Percentiles rank a stretch among this genome's conserved stretches.
Evolutionary conservation across 495 filamentous ascomycete species (phyloP).

Genomic region (Aspergillus steynii): DNA sequence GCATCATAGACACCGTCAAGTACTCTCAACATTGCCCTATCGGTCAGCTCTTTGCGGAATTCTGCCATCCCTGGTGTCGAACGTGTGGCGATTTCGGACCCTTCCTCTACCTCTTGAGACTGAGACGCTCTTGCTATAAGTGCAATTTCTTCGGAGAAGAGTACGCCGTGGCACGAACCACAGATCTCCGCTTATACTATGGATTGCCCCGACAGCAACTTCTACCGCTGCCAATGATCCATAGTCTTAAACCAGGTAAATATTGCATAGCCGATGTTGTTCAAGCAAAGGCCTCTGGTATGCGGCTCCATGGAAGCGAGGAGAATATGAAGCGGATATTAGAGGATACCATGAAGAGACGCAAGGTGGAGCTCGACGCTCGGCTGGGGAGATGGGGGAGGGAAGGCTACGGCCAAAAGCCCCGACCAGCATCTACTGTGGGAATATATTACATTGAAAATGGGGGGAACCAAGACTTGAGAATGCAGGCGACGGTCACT

Average conservation of each 20-base stretch:
- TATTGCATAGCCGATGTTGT: slow-evolving; percentile 3
- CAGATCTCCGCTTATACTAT: slow-evolving; percentile 6
- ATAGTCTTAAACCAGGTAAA: not conserved
- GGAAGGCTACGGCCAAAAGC: not conserved
- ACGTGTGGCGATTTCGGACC: slow-evolving; percentile 15
- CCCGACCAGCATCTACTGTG: not conserved
- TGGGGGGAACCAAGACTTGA: not conserved
- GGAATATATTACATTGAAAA: not conserved
- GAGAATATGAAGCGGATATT: slow-evolving; percentile 1
- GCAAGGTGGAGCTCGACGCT: not conserved
- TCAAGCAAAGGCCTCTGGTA: slow-evolving; percentile 6
- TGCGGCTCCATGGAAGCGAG: slow-evolving; percentile 7
- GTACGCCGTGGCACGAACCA: slow-evolving; percentile 6
- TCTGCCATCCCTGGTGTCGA: slow-evolving; percentile 17
- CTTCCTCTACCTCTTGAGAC: slow-evolving; percentile 12
- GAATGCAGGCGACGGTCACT: slow-evolving; percentile 7
- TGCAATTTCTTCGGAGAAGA: slow-evolving; percentile 6
- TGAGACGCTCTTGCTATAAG: slow-evolving; percentile 12
- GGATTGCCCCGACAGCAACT: slow-evolving; percentile 2
- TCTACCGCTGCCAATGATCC: slow-evolving; percentile 9
- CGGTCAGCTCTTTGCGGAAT: slow-evolving; percentile 8
- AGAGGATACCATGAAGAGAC: not conserved
- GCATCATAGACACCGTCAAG: slow-evolving; percentile 6
- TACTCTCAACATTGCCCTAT: slow-evolving; percentile 8
- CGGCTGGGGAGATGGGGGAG: not conserved